Base-by-base conservation (phyloP, 305 asterid genomes). In the Rubia peregrina region DNA sequence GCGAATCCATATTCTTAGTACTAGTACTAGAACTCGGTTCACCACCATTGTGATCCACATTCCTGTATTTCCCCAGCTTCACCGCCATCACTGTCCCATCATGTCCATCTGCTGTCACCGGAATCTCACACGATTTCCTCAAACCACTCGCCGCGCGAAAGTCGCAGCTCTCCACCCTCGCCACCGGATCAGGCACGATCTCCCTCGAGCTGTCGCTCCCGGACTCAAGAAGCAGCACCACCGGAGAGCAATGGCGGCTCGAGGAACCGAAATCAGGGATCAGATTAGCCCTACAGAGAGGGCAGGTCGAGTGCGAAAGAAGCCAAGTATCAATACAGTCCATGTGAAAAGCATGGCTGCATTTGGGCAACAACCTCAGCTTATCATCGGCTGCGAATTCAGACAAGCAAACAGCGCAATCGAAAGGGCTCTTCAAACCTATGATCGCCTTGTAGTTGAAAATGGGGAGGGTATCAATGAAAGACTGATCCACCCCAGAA, bases 261-360 rank as follows among this genome's bases (percentile, higher is more conserved):
- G 81, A 33, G 3, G 86, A 66, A 22, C 30, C 5, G 74, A 80
- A 88, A 76, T 90, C 96, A 43, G 81, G 71, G 7, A 90, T 82
- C 77, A 92, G 76, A 65, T 79, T 86, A 30, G 89, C 91, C 75
- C 98, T 87, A 74, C 98, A 92, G 17, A 92, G 84, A n/a, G 98
- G 98, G 76, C 98, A 92, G 74, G 98, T 90, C 7, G 98, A 90
- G 69, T 92, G 97, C 1, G 97, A 90, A 80, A 90, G 74, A 1
- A 92, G 86, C 98, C 98, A 92, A 40, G 98, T 92, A 44, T 92
- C 97, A 48, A 92, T 90, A 40, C 98, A 92, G 6, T 87, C 97
- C 92, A 90, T 83, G 80, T 92, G 98, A 71, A 92, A 92, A 24
- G 98, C 98, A 74, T 92, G 98, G 83, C 96, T 92, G 67, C 98